Evolutionary conservation across 169 alveolate species (phyloP), one percentile per base, ranked within the genome.

Genomic region (Cryptosporidium canis): DNA sequence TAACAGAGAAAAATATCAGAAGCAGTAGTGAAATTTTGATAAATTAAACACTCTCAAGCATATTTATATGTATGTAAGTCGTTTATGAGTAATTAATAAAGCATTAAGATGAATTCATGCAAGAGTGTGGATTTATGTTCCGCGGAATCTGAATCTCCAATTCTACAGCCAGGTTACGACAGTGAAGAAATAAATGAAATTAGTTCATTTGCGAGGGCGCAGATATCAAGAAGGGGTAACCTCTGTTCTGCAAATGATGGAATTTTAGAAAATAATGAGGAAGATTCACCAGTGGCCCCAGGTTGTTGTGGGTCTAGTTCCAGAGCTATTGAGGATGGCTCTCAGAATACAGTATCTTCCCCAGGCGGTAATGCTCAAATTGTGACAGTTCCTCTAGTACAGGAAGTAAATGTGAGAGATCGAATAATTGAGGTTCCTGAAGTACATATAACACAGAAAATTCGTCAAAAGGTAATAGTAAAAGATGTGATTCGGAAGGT

Each of bases 401-500:
- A 77, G 39, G 85, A 77, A 56, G 85, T 77, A 16, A 77, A 77
- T 77, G 85, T 77, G 9, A 77, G 85, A 43, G 85, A 77, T 12
- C 55, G 85, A 77, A 77, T 77, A 37, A 77, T 77, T 24, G 85
- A 77, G 43, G 85, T 77, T 39, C 85, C 85, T 14, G 85, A 77
- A 61, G 85, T 77, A 33, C 85, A 77, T 41, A 58, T 77, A 58
- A 77, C 65, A 61, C 85, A 77, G 21, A 77, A 77, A 61, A 77
- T 77, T 21, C 65, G 66, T 21, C 85, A 55, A 37, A 77, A 77
- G 58, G 85, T 77, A 12, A 77, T 77, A 18, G 71, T 77, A 56
- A 77, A 56, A 47, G 85, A 77, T 77, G 72, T 77, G n/a, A 77
- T 77, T 37, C 55, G 85, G 35, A 77, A 77, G 39, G 72, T 77